Evolutionary conservation across 2,329 filamentous ascomycete genomes (phyloP).

Genomic region (Fusarium sp.): DNA sequence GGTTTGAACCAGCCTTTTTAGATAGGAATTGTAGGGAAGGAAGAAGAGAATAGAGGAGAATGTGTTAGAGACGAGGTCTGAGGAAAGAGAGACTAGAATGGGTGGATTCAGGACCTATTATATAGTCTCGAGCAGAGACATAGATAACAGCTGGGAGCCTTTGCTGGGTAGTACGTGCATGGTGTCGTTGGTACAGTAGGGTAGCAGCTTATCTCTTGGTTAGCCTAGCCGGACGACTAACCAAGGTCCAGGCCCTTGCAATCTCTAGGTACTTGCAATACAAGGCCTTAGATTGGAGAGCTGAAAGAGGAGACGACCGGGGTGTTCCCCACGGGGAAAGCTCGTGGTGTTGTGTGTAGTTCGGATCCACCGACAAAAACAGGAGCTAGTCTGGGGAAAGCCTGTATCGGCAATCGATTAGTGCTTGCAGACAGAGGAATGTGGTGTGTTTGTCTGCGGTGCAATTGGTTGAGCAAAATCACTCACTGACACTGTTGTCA

Average conservation of each 20-base stretch:
- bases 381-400: background rate
- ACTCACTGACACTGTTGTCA: constrained; percentile 4
- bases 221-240: background rate
- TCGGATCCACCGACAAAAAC: constrained; percentile 12
- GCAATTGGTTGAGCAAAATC: constrained; percentile 7
- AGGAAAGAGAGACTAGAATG: background rate
- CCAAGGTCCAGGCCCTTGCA: constrained; percentile 7
- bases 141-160: constrained; percentile 7
- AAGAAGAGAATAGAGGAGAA: background rate
- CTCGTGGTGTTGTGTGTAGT: background rate
- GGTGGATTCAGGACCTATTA: constrained; percentile 19
- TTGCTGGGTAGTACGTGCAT: background rate
- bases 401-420: background rate
- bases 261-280: background rate
- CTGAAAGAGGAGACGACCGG: background rate
- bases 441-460: background rate
- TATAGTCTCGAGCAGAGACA: constrained; percentile 15
- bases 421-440: background rate
- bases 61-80: constrained; percentile 1
- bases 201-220: constrained; percentile 13
- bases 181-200: constrained; percentile 1
- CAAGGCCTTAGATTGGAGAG: background rate
- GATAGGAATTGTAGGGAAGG: background rate
- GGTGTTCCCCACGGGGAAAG: constrained; percentile 29
- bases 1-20: background rate